phyloP scores from a whole-genome alignment of 257 asterid genomes.

The Solanum verrucosum region DNA sequence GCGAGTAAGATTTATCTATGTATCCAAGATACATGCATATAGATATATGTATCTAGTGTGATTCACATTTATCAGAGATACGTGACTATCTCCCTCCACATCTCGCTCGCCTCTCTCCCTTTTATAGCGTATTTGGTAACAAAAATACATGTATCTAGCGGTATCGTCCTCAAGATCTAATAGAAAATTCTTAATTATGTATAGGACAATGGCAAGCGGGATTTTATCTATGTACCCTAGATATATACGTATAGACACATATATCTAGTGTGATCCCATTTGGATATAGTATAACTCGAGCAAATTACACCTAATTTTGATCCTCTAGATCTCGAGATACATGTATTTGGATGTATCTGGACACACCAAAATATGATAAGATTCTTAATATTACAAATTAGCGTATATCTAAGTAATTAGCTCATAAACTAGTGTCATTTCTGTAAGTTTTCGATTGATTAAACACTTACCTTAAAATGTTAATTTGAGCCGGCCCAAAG shows the following conservation, averaged over 20 bases:
- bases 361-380: too few species aligned
- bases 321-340: background rate
- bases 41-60: fast-evolving
- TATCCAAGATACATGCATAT: too few species aligned
- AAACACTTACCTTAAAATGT: background rate
- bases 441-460: background rate
- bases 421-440: background rate
- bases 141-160: too few species aligned
- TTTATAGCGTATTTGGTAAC: too few species aligned
- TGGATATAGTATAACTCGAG: background rate
- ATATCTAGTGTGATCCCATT: background rate
- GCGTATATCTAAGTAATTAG: too few species aligned
- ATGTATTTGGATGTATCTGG: too few species aligned
- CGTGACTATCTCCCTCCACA: background rate
- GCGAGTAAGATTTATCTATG: too few species aligned
- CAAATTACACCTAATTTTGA: too few species aligned
- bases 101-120: background rate
- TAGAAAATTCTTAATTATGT: too few species aligned
- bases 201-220: fast-evolving
- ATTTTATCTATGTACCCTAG: too few species aligned
- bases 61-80: background rate
- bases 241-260: too few species aligned
- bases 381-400: background rate
- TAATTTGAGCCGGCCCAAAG: background rate
- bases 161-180: background rate